Evolutionary conservation across 495 filamentous ascomycete genomes (phyloP), one percentile per base, ranked within the genome.

Genomic region (Neurospora sp.): DNA sequence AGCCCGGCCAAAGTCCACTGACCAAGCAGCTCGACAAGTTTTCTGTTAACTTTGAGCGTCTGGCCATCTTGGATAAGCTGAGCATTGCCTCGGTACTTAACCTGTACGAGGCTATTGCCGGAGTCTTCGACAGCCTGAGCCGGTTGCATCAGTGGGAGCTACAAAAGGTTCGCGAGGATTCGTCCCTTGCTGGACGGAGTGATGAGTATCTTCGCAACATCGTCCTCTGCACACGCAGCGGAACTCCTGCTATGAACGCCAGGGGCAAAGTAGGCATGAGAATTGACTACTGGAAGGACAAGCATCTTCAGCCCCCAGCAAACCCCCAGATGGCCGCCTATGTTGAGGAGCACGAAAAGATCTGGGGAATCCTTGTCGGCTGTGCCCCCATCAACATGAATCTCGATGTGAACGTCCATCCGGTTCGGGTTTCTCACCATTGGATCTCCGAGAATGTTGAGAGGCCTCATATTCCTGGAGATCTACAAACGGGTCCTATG

Each of bases 41-140:
- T 79, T 90, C 92, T 23, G 87, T 85, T 54, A 98, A 97, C 81
- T 83, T 99, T 66, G 91, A 93, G 77, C 88, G 91, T 75, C 84
- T 98, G 54, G 91, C 92, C 2, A 87, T 84, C 9, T 85, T 96
- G 75, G 96, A 99, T 79, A 91, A 89, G 76, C 85, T 97, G 74
- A 95, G 95, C 80, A 82, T 85, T 27, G 84, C 83, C 8, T 91
- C 90, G 40, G 88, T 88, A 27, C 85, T 97, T 11, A 96, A 95
- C 76, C 94, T 96, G 80, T 93, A 94, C 79, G 93, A 96, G 81
- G 96, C 94, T 7, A 86, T 98, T 18, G 92, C 92, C 39, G 94
- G 94, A 8, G 85, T 99, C 6, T 91, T 90, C 79, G 86, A 85
- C 70, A 92, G 90, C 74, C 80, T 95, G 39, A 79, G 83, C 27